Base-by-base conservation (phyloP, 2,329 filamentous ascomycete species). In the Aspergillus glaucus region DNA sequence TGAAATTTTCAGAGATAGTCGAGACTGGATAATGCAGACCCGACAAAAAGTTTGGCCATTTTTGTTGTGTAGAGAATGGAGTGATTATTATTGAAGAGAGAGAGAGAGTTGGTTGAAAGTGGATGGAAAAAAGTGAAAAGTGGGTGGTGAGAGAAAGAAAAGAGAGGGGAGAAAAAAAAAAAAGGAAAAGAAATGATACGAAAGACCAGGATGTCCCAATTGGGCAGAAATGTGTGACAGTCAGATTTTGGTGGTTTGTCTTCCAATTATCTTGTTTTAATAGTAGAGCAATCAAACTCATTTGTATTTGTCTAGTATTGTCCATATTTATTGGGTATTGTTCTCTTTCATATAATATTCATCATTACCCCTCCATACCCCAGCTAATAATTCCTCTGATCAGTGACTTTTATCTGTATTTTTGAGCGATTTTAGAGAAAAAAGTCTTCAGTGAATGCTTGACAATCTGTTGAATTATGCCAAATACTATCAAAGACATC, bases 11-110 rank as follows among this genome's bases (percentile, higher is more conserved):
- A 52, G 47, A 53, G 28, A 22, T 22, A 45, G 47, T 7, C 10
- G 17, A 19, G 37, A 40, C 19, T 44, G 51, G 67, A 24, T 34
- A 17, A 45, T 44, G 63, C 86, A 76, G 79, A 95, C 90, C 90
- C 90, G 71, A 95, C 88, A 70, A 96, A 96, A 63, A 96, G 81
- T 74, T 96, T 96, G 52, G 90, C 85, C 91, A 95, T 95, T 55
- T 62, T 76, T 70, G 42, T 43, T 32, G 6, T 24, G 36, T 30
- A 48, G 28, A 41, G n/a, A 34, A 47, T 53, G 45, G 52, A 28
- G 22, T 44, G 32, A 44, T 22, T 34, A 41, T 41, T 22, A 44
- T 15, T 41, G 44, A 28, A 34, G 19, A 22, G 37, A 42, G 43
- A 45, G 24, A 36, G 9, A 44, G 40, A 41, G 19, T 21, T 41